Base-by-base conservation (phyloP, 345 rosid genomes). In the Gossypium ekmanianum region DNA sequence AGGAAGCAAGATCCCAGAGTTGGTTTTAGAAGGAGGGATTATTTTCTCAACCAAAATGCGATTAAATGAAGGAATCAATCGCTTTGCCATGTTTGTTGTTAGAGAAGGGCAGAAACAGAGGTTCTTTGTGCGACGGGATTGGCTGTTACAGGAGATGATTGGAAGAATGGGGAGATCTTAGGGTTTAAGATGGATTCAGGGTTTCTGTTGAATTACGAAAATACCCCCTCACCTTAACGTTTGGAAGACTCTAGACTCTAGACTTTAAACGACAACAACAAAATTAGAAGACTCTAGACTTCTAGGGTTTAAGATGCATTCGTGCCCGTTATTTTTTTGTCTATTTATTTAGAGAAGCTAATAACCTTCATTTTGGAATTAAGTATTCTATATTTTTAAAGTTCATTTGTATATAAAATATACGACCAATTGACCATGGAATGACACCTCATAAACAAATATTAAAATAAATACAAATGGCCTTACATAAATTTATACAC, bases 21-120 rank as follows among this genome's bases (percentile, higher is more conserved):
- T 76, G 48, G 94, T 91, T 55, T 89, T 88, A 48, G 92, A 77
- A 4, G 94, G 97, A 79, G 90, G 90, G 45, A 82, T 39, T 50
- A 88, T 82, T 81, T 91, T 93, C 85, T 93, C 97, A 24, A 91
- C 85, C 81, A 93, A 74, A 18, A 91, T 82, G 55, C 98, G 92
- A 55, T 87, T 91, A 26, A 91, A 81, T 1, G 92, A 74, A 16
- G 94, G 98, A 71, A 93, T 81, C 83, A 93, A 81, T 39, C 97
- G 94, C 85, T 79, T 93, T 39, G 97, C 92, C 98, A 93, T 93
- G 72, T 26, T 10, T 59, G 64, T 11, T 27, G 3, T 14, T 8
- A 27, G 14, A 27, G 1, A 69, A 27, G 6, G 18, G 2, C 41
- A 34, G 12, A 48, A 3, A 14, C 16, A 16, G 14, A 13, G 9